phyloP scores from a whole-genome alignment of 2,329 filamentous ascomycete genomes.

The Pseudogymnoascus sp. region DNA sequence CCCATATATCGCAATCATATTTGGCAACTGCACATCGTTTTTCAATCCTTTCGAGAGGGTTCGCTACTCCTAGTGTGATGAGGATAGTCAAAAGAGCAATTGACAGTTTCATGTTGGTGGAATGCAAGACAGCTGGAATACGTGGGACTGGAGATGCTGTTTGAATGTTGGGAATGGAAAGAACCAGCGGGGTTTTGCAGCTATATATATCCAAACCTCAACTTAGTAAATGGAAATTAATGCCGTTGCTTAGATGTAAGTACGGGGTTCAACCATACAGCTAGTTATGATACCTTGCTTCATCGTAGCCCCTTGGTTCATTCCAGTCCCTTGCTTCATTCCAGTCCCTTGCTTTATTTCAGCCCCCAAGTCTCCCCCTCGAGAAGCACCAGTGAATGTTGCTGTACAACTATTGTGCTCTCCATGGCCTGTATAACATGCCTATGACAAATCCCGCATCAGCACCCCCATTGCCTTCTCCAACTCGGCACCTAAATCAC shows the following conservation, averaged over 20 bases:
- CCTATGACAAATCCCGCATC: background rate
- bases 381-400: background rate
- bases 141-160: background rate
- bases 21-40: background rate
- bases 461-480: constrained; percentile 22
- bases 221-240: background rate
- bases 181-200: background rate
- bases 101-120: background rate
- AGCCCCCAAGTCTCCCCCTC: no score
- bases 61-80: background rate
- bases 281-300: no score
- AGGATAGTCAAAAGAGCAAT: background rate
- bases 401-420: background rate
- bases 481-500: constrained; percentile 30
- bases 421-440: background rate
- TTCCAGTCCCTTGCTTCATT: no score
- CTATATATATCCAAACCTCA: background rate
- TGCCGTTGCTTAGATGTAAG: background rate
- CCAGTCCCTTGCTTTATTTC: no score
- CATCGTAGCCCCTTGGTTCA: no score
- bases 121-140: background rate
- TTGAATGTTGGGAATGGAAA: background rate
- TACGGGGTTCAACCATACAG: background rate
- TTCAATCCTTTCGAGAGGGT: background rate
- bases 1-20: background rate